Base-by-base conservation (phyloP, 176 grass and related monocot species). In the Oryza glaberrima region DNA sequence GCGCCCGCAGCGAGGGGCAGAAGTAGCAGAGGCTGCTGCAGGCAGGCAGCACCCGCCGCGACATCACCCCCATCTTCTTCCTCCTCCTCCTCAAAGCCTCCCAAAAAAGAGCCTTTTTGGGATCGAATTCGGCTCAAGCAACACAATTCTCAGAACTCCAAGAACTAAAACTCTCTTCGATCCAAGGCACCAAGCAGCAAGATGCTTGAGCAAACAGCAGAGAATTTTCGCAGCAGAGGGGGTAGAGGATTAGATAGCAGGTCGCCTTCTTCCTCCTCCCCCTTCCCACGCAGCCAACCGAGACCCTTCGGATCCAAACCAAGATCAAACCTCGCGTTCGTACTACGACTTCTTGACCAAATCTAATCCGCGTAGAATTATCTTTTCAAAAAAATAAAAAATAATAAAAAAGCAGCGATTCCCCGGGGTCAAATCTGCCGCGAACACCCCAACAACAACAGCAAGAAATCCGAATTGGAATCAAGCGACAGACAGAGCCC, bases 1-100 rank as follows among this genome's bases (percentile, higher is more conserved):
- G 90, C 3, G 96, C 66, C 79, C 93, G 89, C 52, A 99, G 74
- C 15, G 91, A 84, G 3, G 96, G 96, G 81, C 96, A 99, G 86
- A 99, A 92, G 86, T 90, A 95, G 84, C 93, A 99, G 35, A 96
- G 91, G 78, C 74, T 94, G 76, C 91, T 89, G 83, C 93, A 99
- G 43, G 86, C 96, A 3, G 96, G 96, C 79, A 99, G 64, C 25
- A 99, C 96, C 68, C 87, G 88, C 38, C 93, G 84, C 11, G 96
- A 99, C 91, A 99, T 78, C 13, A 96, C 90, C 76, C 96, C 96
- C 91, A 99, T 99, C 67, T 69, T 52, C 22, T 20, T 44, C 11
- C 45, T 22, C 35, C 38, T 67, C 22, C 48, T 36, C 35, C 70
- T 71, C 25, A 15, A 63, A 69, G 67, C 12, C 65, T 34, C 64